Evolutionary conservation across 441 rosid species (phyloP).

Genomic region (Kokia cookei): DNA sequence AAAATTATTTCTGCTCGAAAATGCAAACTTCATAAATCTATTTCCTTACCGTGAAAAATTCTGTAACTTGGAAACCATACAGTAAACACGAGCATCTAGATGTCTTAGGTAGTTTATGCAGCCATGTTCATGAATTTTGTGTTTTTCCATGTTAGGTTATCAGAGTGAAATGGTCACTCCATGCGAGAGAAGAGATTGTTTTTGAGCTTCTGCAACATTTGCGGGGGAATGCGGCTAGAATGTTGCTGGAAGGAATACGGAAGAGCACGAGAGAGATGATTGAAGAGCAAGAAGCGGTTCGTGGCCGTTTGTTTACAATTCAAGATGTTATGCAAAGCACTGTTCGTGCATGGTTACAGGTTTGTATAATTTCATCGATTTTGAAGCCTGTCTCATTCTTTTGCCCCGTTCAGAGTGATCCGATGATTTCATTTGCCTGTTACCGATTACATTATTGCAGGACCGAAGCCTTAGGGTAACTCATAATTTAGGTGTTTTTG

Average conservation of each 20-base stretch:
- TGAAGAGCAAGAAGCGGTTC: slow-evolving; percentile 98
- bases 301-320: slow-evolving; percentile 92
- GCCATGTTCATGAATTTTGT: background rate
- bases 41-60: background rate
- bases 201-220: slow-evolving; percentile 90
- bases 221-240: slow-evolving; percentile 52
- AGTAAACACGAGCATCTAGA: background rate
- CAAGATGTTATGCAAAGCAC: slow-evolving; percentile 98
- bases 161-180: slow-evolving; percentile 98
- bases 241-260: slow-evolving; percentile 51
- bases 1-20: background rate
- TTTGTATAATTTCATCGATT: slow-evolving; percentile 9
- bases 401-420: background rate
- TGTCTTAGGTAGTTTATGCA: background rate
- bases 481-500: slow-evolving; percentile 87
- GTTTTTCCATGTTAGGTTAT: slow-evolving; percentile 48
- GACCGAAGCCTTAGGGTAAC: slow-evolving; percentile 87
- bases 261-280: slow-evolving; percentile 85
- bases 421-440: background rate
- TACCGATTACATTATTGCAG: slow-evolving; percentile 24
- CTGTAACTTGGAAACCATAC: background rate
- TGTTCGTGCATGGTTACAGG: slow-evolving; percentile 99
- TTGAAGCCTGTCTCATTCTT: background rate
- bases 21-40: background rate
- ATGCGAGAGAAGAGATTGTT: slow-evolving; percentile 92